phyloP scores from a whole-genome alignment of 1,284 basidiomycete genomes.

The Mrakiaceae sp. region DNA sequence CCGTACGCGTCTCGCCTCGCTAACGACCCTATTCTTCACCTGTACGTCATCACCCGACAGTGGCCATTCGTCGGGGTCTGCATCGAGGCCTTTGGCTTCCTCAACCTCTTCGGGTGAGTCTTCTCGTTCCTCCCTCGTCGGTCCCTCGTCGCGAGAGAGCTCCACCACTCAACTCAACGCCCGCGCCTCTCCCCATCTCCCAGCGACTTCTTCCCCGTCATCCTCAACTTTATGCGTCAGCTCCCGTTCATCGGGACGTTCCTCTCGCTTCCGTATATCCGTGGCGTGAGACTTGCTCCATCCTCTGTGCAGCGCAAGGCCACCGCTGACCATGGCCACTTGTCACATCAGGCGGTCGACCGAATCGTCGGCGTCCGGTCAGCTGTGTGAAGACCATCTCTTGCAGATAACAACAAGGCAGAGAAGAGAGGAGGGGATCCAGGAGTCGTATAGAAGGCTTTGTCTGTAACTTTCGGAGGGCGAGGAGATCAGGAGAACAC shows the following conservation, averaged over 20 bases:
- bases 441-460: too few relatives aligned
- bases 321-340: neutral
- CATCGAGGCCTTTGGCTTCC: conserved; percentile 88
- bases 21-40: neutral
- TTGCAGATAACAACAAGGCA: too few relatives aligned
- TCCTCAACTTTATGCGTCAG: conserved; percentile 90
- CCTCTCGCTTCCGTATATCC: conserved; percentile 74
- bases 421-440: too few relatives aligned
- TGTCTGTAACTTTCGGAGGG: too few relatives aligned
- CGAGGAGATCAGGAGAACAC: too few relatives aligned
- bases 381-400: conserved; percentile 3
- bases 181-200: neutral
- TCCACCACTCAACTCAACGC: neutral
- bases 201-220: conserved; percentile 99
- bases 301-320: neutral
- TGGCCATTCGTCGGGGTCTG: conserved; percentile 89
- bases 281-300: conserved; percentile 33
- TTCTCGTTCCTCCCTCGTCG: neutral
- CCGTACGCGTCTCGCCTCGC: neutral
- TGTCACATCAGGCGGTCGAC: conserved; percentile 8
- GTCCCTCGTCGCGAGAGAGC: neutral
- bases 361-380: conserved; percentile 16
- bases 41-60: conserved; percentile 51
- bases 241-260: conserved; percentile 82
- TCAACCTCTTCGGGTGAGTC: conserved; percentile 93